A percentile compares a stretch with the other conserved stretches of the same genome.
Conservation (phyloP, 345 rosid genomes). For the Atalantia buxifolia region DNA sequence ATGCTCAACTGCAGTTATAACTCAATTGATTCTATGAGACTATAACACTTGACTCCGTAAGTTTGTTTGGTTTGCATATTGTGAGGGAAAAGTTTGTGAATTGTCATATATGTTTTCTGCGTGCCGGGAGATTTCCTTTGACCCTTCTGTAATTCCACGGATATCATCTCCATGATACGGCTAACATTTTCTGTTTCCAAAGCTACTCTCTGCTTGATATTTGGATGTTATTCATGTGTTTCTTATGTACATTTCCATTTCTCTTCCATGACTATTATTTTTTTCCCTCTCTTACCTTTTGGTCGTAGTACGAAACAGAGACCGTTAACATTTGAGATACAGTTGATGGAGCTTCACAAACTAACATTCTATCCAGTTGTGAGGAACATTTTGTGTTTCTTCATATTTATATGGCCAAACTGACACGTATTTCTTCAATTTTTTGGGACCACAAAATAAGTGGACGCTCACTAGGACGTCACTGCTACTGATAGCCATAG, state of each 20-base stretch:
- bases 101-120: slow-evolving; percentile 23
- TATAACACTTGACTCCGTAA: neutral
- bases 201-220: slow-evolving; percentile 6
- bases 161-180: slow-evolving; percentile 2
- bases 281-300: neutral
- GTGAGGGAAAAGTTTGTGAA: slow-evolving; percentile 12
- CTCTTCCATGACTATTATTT: neutral
- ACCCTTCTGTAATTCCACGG: slow-evolving; percentile 13
- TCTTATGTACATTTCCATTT: neutral
- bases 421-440: too few relatives aligned
- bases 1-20: neutral
- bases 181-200: slow-evolving; percentile 24
- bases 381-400: neutral
- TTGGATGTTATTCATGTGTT: slow-evolving; percentile 6
- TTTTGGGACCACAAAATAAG: neutral
- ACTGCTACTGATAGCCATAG: neutral
- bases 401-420: neutral
- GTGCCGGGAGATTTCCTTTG: slow-evolving; percentile 21
- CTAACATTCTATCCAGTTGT: neutral
- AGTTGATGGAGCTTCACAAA: neutral
- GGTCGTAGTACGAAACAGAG: neutral
- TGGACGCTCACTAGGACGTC: neutral
- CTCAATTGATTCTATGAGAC: slow-evolving; percentile 5
- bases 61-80: slow-evolving; percentile 14
- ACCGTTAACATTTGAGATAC: neutral